Percentiles rank a stretch among this genome's conserved stretches.
Evolutionary conservation across 2,329 filamentous ascomycete genomes (phyloP).

Genomic region (Xylaria sp.): DNA sequence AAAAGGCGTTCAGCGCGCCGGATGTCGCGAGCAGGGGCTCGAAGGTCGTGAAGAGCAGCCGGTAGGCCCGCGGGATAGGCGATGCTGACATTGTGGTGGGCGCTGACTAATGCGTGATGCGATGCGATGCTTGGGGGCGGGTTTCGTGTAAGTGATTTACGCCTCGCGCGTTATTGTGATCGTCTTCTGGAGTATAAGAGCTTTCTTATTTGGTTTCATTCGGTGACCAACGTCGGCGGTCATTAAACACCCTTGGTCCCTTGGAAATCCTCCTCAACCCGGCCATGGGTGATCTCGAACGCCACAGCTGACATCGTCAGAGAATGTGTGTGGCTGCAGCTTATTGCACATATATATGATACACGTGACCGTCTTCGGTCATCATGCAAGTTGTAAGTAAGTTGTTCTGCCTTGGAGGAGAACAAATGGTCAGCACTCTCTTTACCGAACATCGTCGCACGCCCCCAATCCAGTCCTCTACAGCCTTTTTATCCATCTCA

Average conservation of each 20-base stretch:
- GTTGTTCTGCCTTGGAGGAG: not conserved
- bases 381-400: not conserved
- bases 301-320: not conserved
- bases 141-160: too few relatives aligned
- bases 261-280: not conserved
- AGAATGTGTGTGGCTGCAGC: not conserved
- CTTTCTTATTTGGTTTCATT: too few relatives aligned
- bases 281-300: not conserved
- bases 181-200: too few relatives aligned
- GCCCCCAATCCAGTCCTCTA: not conserved
- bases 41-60: slow-evolving; percentile 29
- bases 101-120: not conserved
- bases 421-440: not conserved
- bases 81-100: slow-evolving; percentile 17
- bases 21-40: slow-evolving; percentile 30
- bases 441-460: not conserved
- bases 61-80: slow-evolving; percentile 29
- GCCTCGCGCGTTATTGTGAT: too few relatives aligned
- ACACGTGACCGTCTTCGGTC: not conserved
- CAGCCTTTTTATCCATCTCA: not conserved
- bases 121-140: not conserved
- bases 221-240: too few relatives aligned
- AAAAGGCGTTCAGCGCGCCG: slow-evolving; percentile 28
- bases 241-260: too few relatives aligned
- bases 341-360: too few relatives aligned